phyloP scores from a whole-genome alignment of 2,329 filamentous ascomycete genomes.

The Penicillium expansum region DNA sequence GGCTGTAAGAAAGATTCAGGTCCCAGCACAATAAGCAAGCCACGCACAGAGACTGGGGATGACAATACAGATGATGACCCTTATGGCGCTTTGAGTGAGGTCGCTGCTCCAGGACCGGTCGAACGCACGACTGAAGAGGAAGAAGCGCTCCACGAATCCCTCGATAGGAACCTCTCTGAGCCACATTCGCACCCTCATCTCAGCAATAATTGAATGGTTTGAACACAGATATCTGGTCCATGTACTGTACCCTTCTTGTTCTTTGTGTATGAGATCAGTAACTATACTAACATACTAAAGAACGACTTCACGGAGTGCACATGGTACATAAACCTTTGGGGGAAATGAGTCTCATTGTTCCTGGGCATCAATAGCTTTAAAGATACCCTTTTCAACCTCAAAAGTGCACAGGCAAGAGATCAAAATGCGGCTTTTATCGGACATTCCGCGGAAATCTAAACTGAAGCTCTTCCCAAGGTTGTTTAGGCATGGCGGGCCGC shows the following conservation, averaged over 20 bases:
- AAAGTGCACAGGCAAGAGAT: neutral
- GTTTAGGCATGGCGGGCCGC: neutral
- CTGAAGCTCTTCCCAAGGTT: neutral
- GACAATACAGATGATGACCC: neutral
- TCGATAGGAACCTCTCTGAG: neutral
- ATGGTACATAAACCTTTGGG: too few relatives aligned
- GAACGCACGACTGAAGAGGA: neutral
- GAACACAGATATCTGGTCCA: neutral
- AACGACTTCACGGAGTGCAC: neutral
- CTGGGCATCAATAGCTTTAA: too few relatives aligned
- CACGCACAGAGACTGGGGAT: neutral
- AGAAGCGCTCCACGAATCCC: neutral
- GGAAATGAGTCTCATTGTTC: neutral
- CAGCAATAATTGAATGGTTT: constrained; percentile 1
- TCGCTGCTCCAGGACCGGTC: constrained; percentile 1
- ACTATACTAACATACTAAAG: neutral
- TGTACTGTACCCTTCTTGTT: too few relatives aligned
- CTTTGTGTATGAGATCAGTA: neutral
- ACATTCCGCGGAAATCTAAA: neutral
- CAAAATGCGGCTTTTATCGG: neutral
- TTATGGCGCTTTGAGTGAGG: neutral
- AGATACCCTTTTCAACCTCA: neutral
- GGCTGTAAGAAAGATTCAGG: neutral
- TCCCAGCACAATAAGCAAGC: neutral
- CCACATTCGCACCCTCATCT: neutral